Conservation (phyloP, 345 rosid genomes). For the Rhizophora mangle region DNA sequence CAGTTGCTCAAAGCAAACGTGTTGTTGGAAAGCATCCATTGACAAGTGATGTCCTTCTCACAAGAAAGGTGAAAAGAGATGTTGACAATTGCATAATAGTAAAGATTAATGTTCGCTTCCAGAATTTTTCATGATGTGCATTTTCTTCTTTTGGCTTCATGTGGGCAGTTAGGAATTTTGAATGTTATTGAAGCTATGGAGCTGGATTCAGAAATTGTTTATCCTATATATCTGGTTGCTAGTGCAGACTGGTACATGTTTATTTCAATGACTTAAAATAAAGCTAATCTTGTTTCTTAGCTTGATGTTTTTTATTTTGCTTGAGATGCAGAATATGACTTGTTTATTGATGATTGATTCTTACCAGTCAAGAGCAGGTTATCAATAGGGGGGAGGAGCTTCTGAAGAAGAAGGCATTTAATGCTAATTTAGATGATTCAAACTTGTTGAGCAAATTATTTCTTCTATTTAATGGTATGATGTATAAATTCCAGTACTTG, state of each 20-base stretch:
- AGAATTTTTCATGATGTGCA: background rate
- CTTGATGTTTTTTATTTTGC: conserved; percentile 7
- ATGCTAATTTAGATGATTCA: conserved; percentile 73
- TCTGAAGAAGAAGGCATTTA: conserved; percentile 67
- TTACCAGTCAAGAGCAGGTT: conserved; percentile 80
- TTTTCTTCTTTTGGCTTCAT: conserved; percentile 17
- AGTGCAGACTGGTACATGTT: conserved; percentile 62
- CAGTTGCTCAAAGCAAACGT: conserved; percentile 67
- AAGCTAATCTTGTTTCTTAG: background rate
- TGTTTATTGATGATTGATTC: conserved; percentile 30
- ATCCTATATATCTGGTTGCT: conserved; percentile 76
- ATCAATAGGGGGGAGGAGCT: conserved; percentile 84
- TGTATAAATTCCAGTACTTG: conserved; percentile 5
- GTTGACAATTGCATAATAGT: conserved; percentile 12
- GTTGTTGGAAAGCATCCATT: conserved; percentile 67
- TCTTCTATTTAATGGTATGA: conserved; percentile 73
- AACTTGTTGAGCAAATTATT: conserved; percentile 66
- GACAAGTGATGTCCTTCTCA: conserved; percentile 62
- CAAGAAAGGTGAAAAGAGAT: conserved; percentile 59
- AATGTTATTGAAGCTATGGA: conserved; percentile 80
- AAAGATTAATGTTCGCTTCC: background rate
- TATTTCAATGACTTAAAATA: conserved; percentile 12
- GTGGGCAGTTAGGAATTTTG: conserved; percentile 75
- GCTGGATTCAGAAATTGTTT: conserved; percentile 65
- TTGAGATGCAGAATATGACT: conserved; percentile 16